Evolutionary conservation across 768 basidiomycete species (phyloP).

Genomic region (Suillus clintonianus): DNA sequence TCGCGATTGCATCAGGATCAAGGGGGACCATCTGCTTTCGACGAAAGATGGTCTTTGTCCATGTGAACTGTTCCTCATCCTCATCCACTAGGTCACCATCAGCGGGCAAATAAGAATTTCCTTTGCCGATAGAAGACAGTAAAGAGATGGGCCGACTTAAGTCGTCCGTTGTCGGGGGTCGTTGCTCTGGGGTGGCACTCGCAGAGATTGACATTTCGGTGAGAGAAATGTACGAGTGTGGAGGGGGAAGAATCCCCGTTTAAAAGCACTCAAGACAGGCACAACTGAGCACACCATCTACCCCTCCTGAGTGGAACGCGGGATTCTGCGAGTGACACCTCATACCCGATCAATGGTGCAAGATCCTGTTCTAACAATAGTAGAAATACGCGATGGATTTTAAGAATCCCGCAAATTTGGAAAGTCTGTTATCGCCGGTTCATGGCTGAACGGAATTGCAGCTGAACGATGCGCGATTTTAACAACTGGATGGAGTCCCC

Average conservation of each 20-base stretch:
- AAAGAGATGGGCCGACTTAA: neutral
- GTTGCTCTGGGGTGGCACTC: neutral
- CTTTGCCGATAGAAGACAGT: slow-evolving; percentile 1
- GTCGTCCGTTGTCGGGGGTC: too few species aligned
- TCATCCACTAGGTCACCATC: slow-evolving; percentile 11
- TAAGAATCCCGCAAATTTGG: neutral
- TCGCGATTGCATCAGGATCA: slow-evolving; percentile 43
- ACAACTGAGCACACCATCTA: neutral
- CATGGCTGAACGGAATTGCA: neutral
- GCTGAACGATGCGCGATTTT: too few species aligned
- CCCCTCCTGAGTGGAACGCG: neutral
- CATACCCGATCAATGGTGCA: neutral
- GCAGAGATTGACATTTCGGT: neutral
- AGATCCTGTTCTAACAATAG: neutral
- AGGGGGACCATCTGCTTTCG: neutral
- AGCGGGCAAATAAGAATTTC: neutral
- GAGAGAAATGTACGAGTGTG: neutral
- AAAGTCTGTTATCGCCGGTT: too few species aligned
- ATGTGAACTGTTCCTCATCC: slow-evolving; percentile 6
- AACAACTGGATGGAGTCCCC: neutral
- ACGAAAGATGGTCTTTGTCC: slow-evolving; percentile 9
- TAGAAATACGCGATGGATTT: neutral
- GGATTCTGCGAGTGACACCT: neutral
- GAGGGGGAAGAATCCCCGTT: neutral
- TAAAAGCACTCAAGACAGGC: neutral